Evolutionary conservation across 2,329 filamentous ascomycete species (phyloP), one percentile per base, ranked within the genome.

Genomic region (Phaeosphaeria sp.): DNA sequence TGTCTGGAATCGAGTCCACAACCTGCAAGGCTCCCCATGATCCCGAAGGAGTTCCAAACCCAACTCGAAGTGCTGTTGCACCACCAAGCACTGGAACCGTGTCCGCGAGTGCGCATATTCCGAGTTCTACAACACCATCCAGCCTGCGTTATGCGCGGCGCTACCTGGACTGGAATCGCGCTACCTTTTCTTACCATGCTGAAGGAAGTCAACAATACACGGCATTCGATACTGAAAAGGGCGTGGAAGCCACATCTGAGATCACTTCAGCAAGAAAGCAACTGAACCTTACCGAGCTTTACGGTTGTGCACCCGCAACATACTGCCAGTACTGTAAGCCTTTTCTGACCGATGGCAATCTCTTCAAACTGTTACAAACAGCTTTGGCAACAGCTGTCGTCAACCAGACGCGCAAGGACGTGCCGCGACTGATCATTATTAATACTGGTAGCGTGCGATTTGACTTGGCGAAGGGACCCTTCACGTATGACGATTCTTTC

Each of bases 101-200:
- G 17, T 63, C 56, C 11, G 64, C 52, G 11, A 67, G 60, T 60
- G 61, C 76, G 9, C 77, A 73, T 1, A 74, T 81, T 6, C 68
- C 73, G 0, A 67, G 59, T 1, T 76, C 74, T n/a, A 72, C 65
- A 8, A 69, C 66, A 11, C 62, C 68, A 1, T 74, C 74, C n/a
- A 56, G 77, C 39, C 42, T 74, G n/a, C 60, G 64, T 74, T 88
- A 85, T 67, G 83, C 84, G 3, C 83, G 88, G 7, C 82, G 87
- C 22, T 90, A 89, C 67, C 80, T 91, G 9, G 88, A 91, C 75
- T 90, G 87, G 84, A 90, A 90, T 72, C 82, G 86, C 5, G 77
- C 82, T n/a, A 88, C 86, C 0, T 89, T 90, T 65, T 81, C 84
- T 56, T 89, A 87, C 67, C 88, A 90, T 68, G 82, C 86, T 2